Base-by-base conservation (phyloP, 2,329 filamentous ascomycete genomes). In the Arthrobotrys sphaeroides region DNA sequence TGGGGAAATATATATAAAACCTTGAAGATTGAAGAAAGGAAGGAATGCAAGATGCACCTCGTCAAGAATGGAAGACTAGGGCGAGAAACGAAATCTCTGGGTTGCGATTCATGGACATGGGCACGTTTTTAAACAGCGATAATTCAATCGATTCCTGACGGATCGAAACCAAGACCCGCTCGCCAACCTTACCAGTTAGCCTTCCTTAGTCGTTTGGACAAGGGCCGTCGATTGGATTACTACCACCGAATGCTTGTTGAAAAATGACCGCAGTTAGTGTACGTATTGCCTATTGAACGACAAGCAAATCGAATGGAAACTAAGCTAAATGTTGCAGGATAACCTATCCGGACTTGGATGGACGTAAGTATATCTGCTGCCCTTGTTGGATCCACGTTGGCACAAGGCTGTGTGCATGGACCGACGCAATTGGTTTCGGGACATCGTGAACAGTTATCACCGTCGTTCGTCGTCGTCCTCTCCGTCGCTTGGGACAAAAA, bases 351-450 rank as follows among this genome's bases (percentile, higher is more conserved):
- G 42, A 75, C 72, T 75, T 75, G 72, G 72, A 33, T 51, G 57
- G 55, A 53, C 51, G 70, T 64, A 49, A 62, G 55, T 61, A 31
- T 49, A 47, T 45, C 65, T 51, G 42, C 18, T 38, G 42, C 53
- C 64, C 72, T 68, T 64, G 72, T 75, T 75, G 64, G 72, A 69
- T 69, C 72, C 64, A 69, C 64, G 72, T 75, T 75, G 64, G 72
- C 72, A 75, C 72, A 69, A 64, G 70, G 70, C 70, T 74, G 70
- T 74, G 51, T 55, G 51, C 61, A 62, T 59, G 45, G 45, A 57
- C 62, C 72, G 57, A 69, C 72, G 72, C 72, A 75, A 75, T 69
- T 53, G 72, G 72, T 33, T 64, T 75, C 33, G 68, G 13, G 18
- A 40, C 38, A 20, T 26, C 45, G 43, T 43, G 26, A 65, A 67